A percentile compares a stretch with the other conserved stretches of the same genome.
Evolutionary conservation across 805 yeast species (phyloP).

Genomic region (Diddensiella santjacobensis): DNA sequence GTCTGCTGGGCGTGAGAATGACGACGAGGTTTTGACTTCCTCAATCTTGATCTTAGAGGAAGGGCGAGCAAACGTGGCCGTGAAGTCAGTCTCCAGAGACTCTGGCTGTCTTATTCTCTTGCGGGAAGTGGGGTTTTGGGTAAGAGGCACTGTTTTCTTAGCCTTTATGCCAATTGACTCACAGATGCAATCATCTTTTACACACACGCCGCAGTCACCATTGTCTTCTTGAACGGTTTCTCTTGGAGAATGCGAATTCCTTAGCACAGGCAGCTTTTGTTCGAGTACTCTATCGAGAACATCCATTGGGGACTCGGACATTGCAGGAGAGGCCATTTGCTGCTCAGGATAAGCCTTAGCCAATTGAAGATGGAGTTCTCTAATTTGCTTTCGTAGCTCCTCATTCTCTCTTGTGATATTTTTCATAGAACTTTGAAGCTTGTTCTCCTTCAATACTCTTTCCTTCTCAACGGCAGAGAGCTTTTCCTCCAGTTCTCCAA

Average conservation of each 20-base stretch:
- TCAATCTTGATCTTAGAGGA: neutral
- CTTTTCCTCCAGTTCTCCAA: conserved; percentile 70
- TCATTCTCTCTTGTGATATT: conserved; percentile 36
- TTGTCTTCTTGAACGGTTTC: conserved; percentile 21
- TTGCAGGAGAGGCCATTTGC: conserved; percentile 53
- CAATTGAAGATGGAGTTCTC: conserved; percentile 27
- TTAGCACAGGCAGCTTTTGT: conserved; percentile 32
- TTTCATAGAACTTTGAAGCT: conserved; percentile 21
- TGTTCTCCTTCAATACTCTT: conserved; percentile 48
- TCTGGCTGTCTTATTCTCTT: conserved; percentile 11
- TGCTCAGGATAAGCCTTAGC: conserved; percentile 8
- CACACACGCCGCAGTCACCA: conserved; percentile 58
- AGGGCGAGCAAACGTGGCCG: conserved; percentile 37
- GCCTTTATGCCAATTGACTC: conserved; percentile 37
- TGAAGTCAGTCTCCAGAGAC: conserved; percentile 54
- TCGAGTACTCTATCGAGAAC: conserved; percentile 36
- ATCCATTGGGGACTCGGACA: conserved; percentile 34
- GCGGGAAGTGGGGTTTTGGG: neutral
- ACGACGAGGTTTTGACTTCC: too few relatives aligned
- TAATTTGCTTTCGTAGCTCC: conserved; percentile 30
- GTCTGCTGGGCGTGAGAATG: conserved; percentile 43
- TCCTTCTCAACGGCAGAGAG: conserved; percentile 65
- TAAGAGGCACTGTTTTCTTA: neutral
- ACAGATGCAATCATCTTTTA: conserved; percentile 66
- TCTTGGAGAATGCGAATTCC: conserved; percentile 1